Evolutionary conservation across 768 basidiomycete species (phyloP), one percentile per base, ranked within the genome.

Genomic region (Lentinula raphanica): DNA sequence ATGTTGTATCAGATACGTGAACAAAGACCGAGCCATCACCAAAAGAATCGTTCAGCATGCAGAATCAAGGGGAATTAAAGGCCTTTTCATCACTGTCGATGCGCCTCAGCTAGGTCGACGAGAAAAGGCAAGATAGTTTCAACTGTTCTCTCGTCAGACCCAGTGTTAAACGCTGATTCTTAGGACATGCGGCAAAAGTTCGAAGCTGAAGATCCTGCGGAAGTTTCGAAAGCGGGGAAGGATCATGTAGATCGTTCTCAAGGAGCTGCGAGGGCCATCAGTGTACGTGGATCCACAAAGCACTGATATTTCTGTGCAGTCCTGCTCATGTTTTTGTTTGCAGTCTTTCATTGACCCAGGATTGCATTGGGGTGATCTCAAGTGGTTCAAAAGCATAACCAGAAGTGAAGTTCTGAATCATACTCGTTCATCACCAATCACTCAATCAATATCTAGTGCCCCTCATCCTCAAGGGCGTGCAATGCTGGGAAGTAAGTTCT

Each of bases 111-210:
- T 98, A 9, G 96, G 96, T 44, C 83, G 94, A 12, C 82, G 95
- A 59, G 94, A 96, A 70, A 94, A 95, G 74, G 84, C 75, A 56
- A 28, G 46, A 11, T 12, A n/a, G 9, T 53, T 6, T 28, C n/a
- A 53, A n/a, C 21, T n/a, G 23, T 25, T 9, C 19, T 13, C 3
- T 31, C 8, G 19, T 17, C 36, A 5, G n/a, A 23, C 3, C 5
- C 13, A 36, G 7, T 11, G 31, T 8, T 3, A 8, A 12, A 12
- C 19, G 15, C 4, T 15, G 12, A 9, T 12, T 12, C 25, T 12
- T 32, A 77, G 85, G 96, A 98, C 67, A 98, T 98, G 94, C 80
- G 96, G 25, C 90, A 90, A 85, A 96, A 94, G 68, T 98, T 98
- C 60, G 92, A 90, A 38, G 93, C 89, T 2, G 88, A 87, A 32